Evolutionary conservation across 2,329 filamentous ascomycete species (phyloP).

Genomic region (Fusarium sublunatum): DNA sequence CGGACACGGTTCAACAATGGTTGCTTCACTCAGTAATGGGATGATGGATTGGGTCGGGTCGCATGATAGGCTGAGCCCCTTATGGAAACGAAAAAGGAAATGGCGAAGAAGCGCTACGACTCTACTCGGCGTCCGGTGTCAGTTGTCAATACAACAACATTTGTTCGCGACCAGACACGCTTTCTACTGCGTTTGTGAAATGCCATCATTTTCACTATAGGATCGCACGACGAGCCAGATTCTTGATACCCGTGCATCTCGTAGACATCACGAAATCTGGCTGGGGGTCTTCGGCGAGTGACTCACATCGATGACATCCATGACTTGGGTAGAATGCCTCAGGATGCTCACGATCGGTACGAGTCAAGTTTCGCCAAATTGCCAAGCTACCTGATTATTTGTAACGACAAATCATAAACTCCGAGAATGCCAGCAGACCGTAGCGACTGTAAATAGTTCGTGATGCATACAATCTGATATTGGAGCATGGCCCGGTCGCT

Average conservation of each 20-base stretch:
- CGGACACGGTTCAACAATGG: slow-evolving; percentile 48
- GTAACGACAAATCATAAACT: neutral
- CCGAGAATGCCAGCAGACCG: too few species aligned
- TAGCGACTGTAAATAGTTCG: neutral
- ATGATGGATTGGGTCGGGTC: slow-evolving; percentile 53
- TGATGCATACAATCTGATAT: neutral
- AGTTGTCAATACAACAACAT: slow-evolving; percentile 56
- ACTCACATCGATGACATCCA: slow-evolving; percentile 39
- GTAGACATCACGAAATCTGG: slow-evolving; percentile 19
- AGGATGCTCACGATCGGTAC: slow-evolving; percentile 1
- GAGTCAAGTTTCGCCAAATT: neutral
- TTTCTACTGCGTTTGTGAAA: slow-evolving; percentile 28
- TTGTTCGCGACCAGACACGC: slow-evolving; percentile 44
- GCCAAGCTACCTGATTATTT: neutral
- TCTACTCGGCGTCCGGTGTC: slow-evolving; percentile 57
- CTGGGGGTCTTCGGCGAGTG: slow-evolving; percentile 31
- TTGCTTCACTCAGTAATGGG: slow-evolving; percentile 49
- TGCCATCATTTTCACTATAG: neutral
- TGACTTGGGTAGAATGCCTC: slow-evolving; percentile 21
- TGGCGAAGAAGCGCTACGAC: slow-evolving; percentile 54
- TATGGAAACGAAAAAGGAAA: slow-evolving; percentile 44
- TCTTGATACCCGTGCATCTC: neutral
- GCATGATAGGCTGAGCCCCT: slow-evolving; percentile 52
- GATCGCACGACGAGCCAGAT: neutral
- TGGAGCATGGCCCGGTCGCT: neutral